Evolutionary conservation across 2,329 filamentous ascomycete species (phyloP), one percentile per base, ranked within the genome.

Genomic region (Diplocarpon rosae): DNA sequence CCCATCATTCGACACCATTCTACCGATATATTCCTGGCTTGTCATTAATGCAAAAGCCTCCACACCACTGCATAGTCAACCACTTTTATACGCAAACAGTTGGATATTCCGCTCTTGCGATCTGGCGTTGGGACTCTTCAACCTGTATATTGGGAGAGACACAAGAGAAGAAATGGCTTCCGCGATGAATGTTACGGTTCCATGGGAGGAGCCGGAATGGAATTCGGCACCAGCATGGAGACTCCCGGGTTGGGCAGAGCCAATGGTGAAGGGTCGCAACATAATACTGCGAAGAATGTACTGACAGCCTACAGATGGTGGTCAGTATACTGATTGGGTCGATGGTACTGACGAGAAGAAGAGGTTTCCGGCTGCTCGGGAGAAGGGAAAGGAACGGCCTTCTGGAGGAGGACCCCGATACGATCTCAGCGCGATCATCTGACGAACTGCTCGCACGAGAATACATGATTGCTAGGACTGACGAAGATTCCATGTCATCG

Each of bases 181-280:
- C 20, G 3, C 20, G 20, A 7, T 24, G 20, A 24, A 24, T 24
- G 7, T 24, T 24, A 57, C 55, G 6, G 44, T 58, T 37, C 48
- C 56, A 3, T 47, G 43, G 11, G 54, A 58, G 37, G 56, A 61
- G 31, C 58, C 57, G 8, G 43, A 62, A 47, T 62, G 59, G 58
- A 59, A 57, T 32, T 60, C 56, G 42, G 52, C 50, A 30, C 54
- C 58, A 6, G 57, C 57, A n/a, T 61, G 59, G 55, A 54, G 47
- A 45, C 43, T 62, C 28, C 59, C 59, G 8, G 56, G 54, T 24
- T 62, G 59, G 59, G 59, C 52, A 43, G 59, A 61, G 44, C 59
- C 59, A 44, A 39, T 61, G 16, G 59, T 62, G 43, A 51, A 57
- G 30, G 5, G 17, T 16, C 30, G 9, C 30, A 12, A 14, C 4